These are phyloP conservation scores for Heracleum sosnowskyi DNA, from an alignment of 129 eudicot species.

Conservation along the genomic window DNA sequence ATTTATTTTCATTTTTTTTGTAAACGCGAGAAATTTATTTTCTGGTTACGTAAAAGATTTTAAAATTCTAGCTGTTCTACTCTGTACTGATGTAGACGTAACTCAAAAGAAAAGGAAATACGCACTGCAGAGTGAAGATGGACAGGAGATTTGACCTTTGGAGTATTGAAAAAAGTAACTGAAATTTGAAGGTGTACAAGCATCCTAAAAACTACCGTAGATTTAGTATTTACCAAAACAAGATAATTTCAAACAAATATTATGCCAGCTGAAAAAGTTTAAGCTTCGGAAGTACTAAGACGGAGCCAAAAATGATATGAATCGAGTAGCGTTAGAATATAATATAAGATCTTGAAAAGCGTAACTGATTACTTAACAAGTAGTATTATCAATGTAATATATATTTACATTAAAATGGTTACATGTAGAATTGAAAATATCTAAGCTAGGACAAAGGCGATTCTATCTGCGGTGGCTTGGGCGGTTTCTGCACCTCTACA, in stretches of 20 bases:
- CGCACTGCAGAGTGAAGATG: background rate
- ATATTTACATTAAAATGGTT: background rate
- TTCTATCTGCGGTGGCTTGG: slow-evolving; percentile 19
- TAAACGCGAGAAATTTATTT: too few species aligned
- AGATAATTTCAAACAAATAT: too few species aligned
- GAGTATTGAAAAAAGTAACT: background rate
- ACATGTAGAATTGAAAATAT: background rate
- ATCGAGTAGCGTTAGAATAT: background rate
- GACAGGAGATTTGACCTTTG: background rate
- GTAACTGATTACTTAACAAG: too few species aligned
- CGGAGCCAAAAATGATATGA: background rate
- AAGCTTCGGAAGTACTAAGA: background rate
- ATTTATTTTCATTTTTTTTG: too few species aligned
- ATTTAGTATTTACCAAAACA: too few species aligned
- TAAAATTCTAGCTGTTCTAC: background rate
- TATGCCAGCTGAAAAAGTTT: background rate
- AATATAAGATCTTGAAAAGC: too few species aligned
- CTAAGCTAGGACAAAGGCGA: background rate
- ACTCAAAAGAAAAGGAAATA: background rate
- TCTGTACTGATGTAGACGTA: background rate
- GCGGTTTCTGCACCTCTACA: slow-evolving; percentile 35
- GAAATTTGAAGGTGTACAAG: too few species aligned
- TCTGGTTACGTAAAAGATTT: too few species aligned
- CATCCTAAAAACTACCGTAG: too few species aligned
- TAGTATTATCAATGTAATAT: too few species aligned